A percentile compares a stretch with the other conserved stretches of the same genome.
phyloP scores from a whole-genome alignment of 2,329 filamentous ascomycete genomes.

The Phialocephala sp. region DNA sequence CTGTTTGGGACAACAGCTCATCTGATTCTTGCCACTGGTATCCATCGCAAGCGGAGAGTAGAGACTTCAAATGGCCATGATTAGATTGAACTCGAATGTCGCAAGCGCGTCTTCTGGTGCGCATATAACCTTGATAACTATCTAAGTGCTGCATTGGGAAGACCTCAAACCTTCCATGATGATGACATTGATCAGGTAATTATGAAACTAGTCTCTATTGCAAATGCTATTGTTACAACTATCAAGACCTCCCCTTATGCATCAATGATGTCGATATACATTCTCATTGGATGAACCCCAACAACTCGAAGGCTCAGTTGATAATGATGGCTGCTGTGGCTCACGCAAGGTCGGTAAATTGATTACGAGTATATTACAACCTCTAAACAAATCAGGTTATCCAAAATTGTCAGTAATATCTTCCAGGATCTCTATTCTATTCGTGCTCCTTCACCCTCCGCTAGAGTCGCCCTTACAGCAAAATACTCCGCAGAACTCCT shows the following conservation, averaged over 20 bases:
- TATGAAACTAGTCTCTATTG: neutral
- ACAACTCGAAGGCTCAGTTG: constrained; percentile 39
- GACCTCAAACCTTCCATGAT: constrained; percentile 66
- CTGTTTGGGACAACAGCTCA: constrained; percentile 44
- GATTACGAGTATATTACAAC: constrained; percentile 26
- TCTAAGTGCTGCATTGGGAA: constrained; percentile 64
- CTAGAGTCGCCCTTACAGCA: constrained; percentile 46
- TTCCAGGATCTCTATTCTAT: constrained; percentile 52
- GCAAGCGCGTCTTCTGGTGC: constrained; percentile 67
- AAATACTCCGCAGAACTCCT: constrained; percentile 50
- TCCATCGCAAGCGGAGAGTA: constrained; percentile 35
- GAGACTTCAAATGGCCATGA: constrained; percentile 40
- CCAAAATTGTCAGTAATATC: constrained; percentile 50
- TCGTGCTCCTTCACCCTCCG: constrained; percentile 37
- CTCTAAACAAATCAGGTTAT: no score
- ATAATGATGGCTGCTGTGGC: constrained; percentile 53
- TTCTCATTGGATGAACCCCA: constrained; percentile 43
- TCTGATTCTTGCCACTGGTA: constrained; percentile 44
- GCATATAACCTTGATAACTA: constrained; percentile 70
- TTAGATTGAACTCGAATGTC: constrained; percentile 52
- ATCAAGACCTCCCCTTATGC: constrained; percentile 54
- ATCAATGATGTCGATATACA: constrained; percentile 57
- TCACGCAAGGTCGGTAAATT: constrained; percentile 44
- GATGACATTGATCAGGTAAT: constrained; percentile 65
- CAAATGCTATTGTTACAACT: neutral